phyloP scores from a whole-genome alignment of 176 grass and related monocot genomes.

The Eleusine coracana region DNA sequence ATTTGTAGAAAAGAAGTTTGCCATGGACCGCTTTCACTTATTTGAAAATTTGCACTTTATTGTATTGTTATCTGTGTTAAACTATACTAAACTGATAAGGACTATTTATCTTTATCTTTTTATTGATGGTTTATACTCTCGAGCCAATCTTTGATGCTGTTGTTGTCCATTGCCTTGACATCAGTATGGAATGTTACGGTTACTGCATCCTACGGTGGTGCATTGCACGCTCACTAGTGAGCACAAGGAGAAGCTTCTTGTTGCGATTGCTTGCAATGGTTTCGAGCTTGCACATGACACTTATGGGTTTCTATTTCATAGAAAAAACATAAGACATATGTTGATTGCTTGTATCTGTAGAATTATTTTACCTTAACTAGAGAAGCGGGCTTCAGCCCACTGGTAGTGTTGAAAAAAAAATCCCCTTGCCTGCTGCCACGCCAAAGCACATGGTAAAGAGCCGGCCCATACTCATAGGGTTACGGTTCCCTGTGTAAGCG shows the following conservation, averaged over 20 bases:
- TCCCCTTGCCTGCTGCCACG: too few relatives aligned
- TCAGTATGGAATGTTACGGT: constrained; percentile 78
- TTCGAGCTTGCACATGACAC: constrained; percentile 77
- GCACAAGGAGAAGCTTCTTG: constrained; percentile 66
- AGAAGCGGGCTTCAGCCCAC: too few relatives aligned
- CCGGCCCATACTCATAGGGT: too few relatives aligned
- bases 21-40: too few relatives aligned
- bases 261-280: constrained; percentile 66
- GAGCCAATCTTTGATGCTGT: constrained; percentile 84
- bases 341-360: too few relatives aligned
- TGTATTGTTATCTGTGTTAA: background rate
- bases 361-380: too few relatives aligned
- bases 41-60: background rate
- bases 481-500: too few relatives aligned
- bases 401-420: too few relatives aligned
- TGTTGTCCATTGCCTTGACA: constrained; percentile 68
- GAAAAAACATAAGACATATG: too few relatives aligned
- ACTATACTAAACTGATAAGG: background rate
- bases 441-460: too few relatives aligned
- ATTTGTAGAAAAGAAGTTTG: too few relatives aligned
- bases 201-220: constrained; percentile 87
- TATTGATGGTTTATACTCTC: constrained; percentile 9
- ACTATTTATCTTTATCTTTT: background rate
- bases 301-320: constrained; percentile 53
- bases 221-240: constrained; percentile 59